phyloP scores from a whole-genome alignment of 257 asterid species.

The Leptodermis oblonga region DNA sequence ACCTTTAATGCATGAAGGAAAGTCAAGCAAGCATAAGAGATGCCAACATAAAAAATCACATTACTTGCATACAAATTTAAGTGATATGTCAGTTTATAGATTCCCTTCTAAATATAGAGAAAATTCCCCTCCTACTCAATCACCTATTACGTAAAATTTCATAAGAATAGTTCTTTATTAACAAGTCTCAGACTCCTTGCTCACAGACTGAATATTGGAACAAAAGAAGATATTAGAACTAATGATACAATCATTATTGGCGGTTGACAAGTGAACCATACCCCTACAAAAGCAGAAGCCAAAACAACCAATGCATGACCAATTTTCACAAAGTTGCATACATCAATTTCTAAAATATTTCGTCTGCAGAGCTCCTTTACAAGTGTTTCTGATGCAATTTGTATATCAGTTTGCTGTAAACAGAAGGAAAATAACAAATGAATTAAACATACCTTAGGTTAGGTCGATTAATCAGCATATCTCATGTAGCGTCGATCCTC shows the following conservation, averaged over 20 bases:
- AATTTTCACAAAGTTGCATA: constrained; percentile 80
- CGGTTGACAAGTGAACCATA: constrained; percentile 8
- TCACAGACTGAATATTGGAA: constrained; percentile 60
- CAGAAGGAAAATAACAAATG: too few species aligned
- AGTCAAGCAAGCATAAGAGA: neutral
- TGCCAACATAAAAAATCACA: neutral
- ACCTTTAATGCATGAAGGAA: neutral
- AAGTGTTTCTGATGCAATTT: too few species aligned
- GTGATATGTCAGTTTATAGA: neutral
- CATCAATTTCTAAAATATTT: too few species aligned
- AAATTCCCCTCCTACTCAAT: neutral
- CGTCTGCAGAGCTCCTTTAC: too few species aligned
- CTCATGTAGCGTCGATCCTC: too few species aligned
- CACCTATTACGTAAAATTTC: neutral
- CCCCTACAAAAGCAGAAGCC: constrained; percentile 84
- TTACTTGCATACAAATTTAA: neutral
- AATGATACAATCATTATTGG: constrained; percentile 10
- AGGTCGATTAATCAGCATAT: too few species aligned
- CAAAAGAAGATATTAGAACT: constrained; percentile 12
- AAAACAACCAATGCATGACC: constrained; percentile 86
- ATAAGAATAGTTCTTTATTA: constrained; percentile 63
- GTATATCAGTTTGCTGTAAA: too few species aligned
- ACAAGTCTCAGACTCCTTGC: constrained; percentile 87
- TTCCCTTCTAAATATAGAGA: neutral
- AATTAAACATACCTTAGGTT: too few species aligned